These are phyloP conservation scores for Erigeron philadelphicus DNA, from an alignment of 140 eudicot genomes.

Conservation along the genomic window DNA sequence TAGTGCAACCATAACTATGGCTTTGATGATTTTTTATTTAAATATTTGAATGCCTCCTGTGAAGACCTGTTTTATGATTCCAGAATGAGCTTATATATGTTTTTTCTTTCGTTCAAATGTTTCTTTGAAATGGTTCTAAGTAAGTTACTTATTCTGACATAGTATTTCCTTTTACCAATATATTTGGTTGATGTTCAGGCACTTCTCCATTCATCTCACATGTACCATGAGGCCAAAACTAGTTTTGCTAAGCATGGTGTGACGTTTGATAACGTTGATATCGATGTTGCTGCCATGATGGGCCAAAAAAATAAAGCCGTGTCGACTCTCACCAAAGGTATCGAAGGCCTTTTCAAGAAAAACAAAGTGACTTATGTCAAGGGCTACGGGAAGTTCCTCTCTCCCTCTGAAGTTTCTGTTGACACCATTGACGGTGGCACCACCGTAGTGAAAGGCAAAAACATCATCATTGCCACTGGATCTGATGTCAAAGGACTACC, in stretches of 20 bases:
- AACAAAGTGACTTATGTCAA: conserved; percentile 74
- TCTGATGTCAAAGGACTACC: conserved; percentile 82
- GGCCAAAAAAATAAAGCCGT: conserved; percentile 84
- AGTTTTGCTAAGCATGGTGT: conserved; percentile 72
- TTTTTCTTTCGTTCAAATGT: background rate
- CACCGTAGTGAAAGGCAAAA: conserved; percentile 66
- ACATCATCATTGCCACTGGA: conserved; percentile 79
- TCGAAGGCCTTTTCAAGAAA: conserved; percentile 76
- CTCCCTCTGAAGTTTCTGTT: conserved; percentile 74
- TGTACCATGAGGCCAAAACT: conserved; percentile 74
- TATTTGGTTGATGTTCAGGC: conserved; percentile 39
- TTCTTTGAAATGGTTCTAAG: background rate
- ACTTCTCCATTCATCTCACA: conserved; percentile 83
- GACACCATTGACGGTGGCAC: conserved; percentile 63
- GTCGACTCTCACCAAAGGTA: conserved; percentile 55
- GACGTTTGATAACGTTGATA: conserved; percentile 54
- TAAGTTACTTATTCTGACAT: background rate
- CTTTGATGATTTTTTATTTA: background rate
- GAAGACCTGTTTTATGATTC: background rate
- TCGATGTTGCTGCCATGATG: conserved; percentile 86
- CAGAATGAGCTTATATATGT: background rate
- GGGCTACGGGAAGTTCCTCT: conserved; percentile 67
- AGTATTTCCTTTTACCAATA: background rate
- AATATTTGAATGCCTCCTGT: background rate
- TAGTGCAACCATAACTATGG: background rate